A percentile compares a stretch with the other conserved stretches of the same genome.
These are phyloP conservation scores for Batkoa obscura DNA, from an alignment of 371 early-diverging fungal species.

Conservation along the genomic window DNA sequence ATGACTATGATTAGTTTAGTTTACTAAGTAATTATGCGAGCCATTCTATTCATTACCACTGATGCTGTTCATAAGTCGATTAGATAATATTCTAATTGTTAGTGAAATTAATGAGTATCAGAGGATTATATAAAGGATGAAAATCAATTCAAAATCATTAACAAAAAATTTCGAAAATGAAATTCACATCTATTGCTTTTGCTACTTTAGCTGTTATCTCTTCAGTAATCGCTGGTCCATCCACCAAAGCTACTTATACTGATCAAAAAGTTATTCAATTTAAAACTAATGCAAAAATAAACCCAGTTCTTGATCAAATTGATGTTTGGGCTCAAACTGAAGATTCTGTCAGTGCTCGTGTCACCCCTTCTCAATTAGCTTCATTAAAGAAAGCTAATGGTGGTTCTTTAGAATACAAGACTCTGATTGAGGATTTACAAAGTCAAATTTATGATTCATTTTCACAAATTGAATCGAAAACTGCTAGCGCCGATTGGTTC, in stretches of 20 bases:
- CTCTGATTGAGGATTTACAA: background rate
- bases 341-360: background rate
- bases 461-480: background rate
- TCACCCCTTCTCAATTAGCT: background rate
- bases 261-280: background rate
- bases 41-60: no score
- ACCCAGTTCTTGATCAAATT: background rate
- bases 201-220: no score
- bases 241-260: background rate
- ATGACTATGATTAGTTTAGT: no score
- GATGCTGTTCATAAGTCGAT: no score
- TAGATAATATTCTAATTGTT: no score
- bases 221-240: background rate
- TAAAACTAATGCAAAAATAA: background rate
- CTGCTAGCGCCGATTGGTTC: background rate
- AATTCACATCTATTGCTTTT: no score
- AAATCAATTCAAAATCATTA: no score
- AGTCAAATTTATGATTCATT: background rate
- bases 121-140: no score
- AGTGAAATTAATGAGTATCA: no score
- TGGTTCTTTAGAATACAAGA: background rate
- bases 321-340: slow-evolving; percentile 2
- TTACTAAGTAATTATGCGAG: no score
- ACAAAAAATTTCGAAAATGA: no score
- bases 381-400: slow-evolving; percentile 1